phyloP scores from a whole-genome alignment of 2,329 filamentous ascomycete genomes.

The Diaporthe nobilis region DNA sequence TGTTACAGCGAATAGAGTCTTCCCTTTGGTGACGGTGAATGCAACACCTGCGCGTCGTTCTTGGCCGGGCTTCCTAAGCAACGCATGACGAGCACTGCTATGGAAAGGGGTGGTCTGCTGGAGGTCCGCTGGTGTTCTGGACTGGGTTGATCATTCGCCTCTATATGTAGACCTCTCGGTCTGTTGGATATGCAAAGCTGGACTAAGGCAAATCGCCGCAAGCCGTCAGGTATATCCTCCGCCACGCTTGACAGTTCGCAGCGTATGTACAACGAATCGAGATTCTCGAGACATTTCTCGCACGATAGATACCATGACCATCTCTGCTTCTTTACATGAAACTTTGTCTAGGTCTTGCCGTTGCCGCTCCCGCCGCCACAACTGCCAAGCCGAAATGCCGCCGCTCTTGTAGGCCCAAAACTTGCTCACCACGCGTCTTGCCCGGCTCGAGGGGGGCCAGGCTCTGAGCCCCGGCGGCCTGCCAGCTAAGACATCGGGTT shows the following conservation, averaged over 20 bases:
- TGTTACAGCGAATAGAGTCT: neutral
- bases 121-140: neutral
- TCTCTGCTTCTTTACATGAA: conserved; percentile 17
- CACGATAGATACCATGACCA: conserved; percentile 1
- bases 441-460: neutral
- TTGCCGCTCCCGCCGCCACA: neutral
- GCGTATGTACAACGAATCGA: conserved; percentile 32
- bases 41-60: neutral
- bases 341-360: conserved; percentile 3
- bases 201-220: conserved; percentile 18
- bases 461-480: neutral
- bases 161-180: conserved; percentile 20
- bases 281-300: conserved; percentile 7
- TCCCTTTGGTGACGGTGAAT: neutral
- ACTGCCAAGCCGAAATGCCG: neutral
- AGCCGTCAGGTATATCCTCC: conserved; percentile 21
- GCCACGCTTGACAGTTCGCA: conserved; percentile 6
- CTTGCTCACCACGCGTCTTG: neutral
- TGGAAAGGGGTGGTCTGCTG: neutral
- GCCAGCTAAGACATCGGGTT: conserved; percentile 16
- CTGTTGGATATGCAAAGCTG: conserved; percentile 22
- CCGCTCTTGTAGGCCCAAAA: neutral
- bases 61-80: neutral
- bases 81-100: neutral
- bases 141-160: conserved; percentile 19